These are phyloP conservation scores for Zygoascus meyerae DNA, from an alignment of 1,139 yeast species.

Conservation along the genomic window DNA sequence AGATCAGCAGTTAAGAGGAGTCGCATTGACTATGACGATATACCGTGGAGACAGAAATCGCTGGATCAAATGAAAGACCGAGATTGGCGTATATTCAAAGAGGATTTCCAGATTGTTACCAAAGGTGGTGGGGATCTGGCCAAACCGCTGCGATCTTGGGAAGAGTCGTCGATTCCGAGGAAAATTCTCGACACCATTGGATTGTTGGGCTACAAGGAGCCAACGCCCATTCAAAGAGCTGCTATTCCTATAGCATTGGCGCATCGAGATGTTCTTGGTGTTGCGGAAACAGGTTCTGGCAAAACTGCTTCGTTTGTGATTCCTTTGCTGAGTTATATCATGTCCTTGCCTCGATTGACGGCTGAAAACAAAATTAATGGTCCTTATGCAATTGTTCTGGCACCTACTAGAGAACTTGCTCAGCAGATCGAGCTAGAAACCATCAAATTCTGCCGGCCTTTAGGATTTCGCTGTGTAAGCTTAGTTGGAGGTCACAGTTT, in stretches of 20 bases:
- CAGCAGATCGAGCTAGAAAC: constrained; percentile 74
- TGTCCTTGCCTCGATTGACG: constrained; percentile 41
- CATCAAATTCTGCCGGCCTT: constrained; percentile 41
- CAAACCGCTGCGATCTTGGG: constrained; percentile 71
- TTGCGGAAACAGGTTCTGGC: constrained; percentile 97
- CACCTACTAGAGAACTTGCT: constrained; percentile 93
- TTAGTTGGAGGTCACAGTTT: constrained; percentile 88
- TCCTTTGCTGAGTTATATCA: constrained; percentile 61
- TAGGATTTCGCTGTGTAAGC: constrained; percentile 52
- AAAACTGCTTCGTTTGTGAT: constrained; percentile 80
- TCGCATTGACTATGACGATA: constrained; percentile 28
- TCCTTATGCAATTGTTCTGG: constrained; percentile 62
- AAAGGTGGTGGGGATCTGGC: constrained; percentile 46
- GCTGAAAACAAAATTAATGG: constrained; percentile 46
- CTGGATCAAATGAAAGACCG: constrained; percentile 62
- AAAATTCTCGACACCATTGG: constrained; percentile 39
- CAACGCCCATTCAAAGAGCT: constrained; percentile 89
- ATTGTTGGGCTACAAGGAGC: constrained; percentile 47
- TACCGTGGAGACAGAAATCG: constrained; percentile 69
- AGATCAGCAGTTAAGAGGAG: constrained; percentile 16
- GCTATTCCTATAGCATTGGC: constrained; percentile 69
- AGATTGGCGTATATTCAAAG: constrained; percentile 87
- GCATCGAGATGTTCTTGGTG: constrained; percentile 66
- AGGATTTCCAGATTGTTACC: constrained; percentile 63
- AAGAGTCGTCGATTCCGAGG: constrained; percentile 49